Conservation (phyloP, 2,329 filamentous ascomycete species). For the Metarhizium anisopliae region DNA sequence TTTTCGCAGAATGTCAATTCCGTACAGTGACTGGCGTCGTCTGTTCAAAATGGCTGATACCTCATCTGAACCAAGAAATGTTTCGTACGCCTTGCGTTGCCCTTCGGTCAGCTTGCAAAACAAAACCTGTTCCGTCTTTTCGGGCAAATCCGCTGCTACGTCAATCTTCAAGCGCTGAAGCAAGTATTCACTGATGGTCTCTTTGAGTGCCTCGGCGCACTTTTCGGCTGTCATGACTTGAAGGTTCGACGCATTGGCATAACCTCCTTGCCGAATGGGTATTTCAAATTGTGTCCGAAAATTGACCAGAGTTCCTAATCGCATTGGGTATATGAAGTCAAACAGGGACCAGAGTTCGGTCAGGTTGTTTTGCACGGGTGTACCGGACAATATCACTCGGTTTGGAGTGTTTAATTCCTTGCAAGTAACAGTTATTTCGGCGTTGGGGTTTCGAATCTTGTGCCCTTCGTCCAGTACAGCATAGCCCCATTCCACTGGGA, state of each 20-base stretch:
- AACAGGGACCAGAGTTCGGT: slow-evolving; percentile 95
- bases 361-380: slow-evolving; percentile 95
- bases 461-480: slow-evolving; percentile 94
- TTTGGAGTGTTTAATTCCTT: slow-evolving; percentile 89
- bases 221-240: slow-evolving; percentile 92
- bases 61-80: slow-evolving; percentile 73
- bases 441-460: slow-evolving; percentile 95
- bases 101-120: slow-evolving; percentile 81
- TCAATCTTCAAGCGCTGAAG: slow-evolving; percentile 89
- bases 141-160: slow-evolving; percentile 84
- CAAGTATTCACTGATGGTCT: slow-evolving; percentile 87
- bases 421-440: slow-evolving; percentile 87
- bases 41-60: slow-evolving; percentile 73
- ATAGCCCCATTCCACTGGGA: slow-evolving; percentile 83
- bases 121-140: slow-evolving; percentile 92
- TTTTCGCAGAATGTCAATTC: slow-evolving; percentile 86
- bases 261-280: slow-evolving; percentile 86
- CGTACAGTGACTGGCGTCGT: slow-evolving; percentile 72
- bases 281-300: slow-evolving; percentile 90
- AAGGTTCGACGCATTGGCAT: slow-evolving; percentile 88
- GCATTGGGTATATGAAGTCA: slow-evolving; percentile 96
- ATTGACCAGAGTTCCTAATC: slow-evolving; percentile 80
- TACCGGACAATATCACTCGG: slow-evolving; percentile 87
- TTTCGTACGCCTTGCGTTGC: slow-evolving; percentile 72
- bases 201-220: slow-evolving; percentile 88